Evolutionary conservation across 2,329 filamentous ascomycete genomes (phyloP).

Genomic region (Pseudopithomyces chartarum): DNA sequence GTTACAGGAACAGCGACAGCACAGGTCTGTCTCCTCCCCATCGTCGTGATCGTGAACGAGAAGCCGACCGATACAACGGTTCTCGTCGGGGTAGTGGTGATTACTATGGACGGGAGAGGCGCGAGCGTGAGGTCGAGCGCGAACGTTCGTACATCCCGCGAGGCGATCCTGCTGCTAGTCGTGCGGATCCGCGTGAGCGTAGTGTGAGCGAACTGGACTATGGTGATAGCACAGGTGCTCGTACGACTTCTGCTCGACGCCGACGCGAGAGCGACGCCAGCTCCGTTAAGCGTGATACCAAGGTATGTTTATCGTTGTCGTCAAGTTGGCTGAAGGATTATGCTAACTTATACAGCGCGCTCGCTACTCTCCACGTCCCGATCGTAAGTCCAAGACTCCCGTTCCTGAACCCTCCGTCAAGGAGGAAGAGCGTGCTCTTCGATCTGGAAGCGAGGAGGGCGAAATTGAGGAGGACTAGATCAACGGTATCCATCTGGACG

Average conservation of each 20-base stretch:
- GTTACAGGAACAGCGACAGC: constrained; percentile 81
- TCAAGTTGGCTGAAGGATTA: background rate
- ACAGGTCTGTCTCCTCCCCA: constrained; percentile 62
- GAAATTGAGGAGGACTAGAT: constrained; percentile 84
- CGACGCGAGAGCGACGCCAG: constrained; percentile 73
- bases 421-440: constrained; percentile 68
- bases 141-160: constrained; percentile 75
- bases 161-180: constrained; percentile 48
- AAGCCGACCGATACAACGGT: constrained; percentile 48
- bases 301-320: constrained; percentile 39
- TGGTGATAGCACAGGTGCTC: constrained; percentile 63
- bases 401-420: constrained; percentile 41
- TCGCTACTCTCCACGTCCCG: constrained; percentile 60
- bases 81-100: constrained; percentile 65
- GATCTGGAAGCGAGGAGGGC: constrained; percentile 93
- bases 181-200: constrained; percentile 75
- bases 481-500: background rate
- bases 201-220: constrained; percentile 90
- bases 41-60: constrained; percentile 48
- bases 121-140: constrained; percentile 86
- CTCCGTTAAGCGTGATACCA: constrained; percentile 46
- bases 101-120: constrained; percentile 82
- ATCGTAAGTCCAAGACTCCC: constrained; percentile 64
- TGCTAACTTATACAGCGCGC: constrained; percentile 37
- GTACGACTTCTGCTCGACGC: constrained; percentile 65